Evolutionary conservation across 2,329 filamentous ascomycete genomes (phyloP).

Genomic region (Phialocephala subalpina): DNA sequence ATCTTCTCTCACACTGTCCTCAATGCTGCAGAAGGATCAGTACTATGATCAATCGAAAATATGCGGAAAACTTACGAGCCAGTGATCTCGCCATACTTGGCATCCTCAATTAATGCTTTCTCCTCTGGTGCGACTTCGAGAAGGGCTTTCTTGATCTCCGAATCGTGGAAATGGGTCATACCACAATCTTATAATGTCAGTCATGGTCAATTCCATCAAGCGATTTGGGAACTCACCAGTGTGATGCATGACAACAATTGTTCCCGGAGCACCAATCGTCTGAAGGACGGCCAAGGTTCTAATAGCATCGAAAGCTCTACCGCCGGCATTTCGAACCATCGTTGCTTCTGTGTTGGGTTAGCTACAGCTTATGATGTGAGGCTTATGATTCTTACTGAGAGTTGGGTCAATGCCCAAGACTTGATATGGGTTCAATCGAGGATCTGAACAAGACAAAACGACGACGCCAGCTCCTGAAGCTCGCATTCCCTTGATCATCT

Average conservation of each 20-base stretch:
- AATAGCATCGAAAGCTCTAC: constrained; percentile 34
- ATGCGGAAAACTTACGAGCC: constrained; percentile 21
- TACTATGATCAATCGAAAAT: neutral
- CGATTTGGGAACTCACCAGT: constrained; percentile 24
- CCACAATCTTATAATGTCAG: constrained; percentile 30
- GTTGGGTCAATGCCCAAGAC: constrained; percentile 33
- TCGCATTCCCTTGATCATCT: constrained; percentile 28
- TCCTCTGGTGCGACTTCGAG: constrained; percentile 29
- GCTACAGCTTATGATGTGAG: neutral
- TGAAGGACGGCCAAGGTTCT: constrained; percentile 32
- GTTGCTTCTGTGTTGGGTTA: constrained; percentile 29
- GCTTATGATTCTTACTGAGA: constrained; percentile 22
- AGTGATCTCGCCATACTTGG: constrained; percentile 34
- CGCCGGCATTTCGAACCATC: constrained; percentile 36
- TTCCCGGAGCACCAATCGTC: constrained; percentile 31
- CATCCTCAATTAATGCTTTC: constrained; percentile 23
- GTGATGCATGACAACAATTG: constrained; percentile 37
- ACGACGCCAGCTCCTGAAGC: constrained; percentile 30
- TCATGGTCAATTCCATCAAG: neutral
- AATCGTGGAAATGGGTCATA: constrained; percentile 34
- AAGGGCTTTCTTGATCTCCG: constrained; percentile 28
- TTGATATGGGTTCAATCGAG: constrained; percentile 35
- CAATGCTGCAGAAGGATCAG: constrained; percentile 21
- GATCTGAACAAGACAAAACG: constrained; percentile 36
- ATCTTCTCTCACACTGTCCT: constrained; percentile 34